Evolutionary conservation across 2,329 filamentous ascomycete genomes (phyloP).

Genomic region (Penicillium polonicum): DNA sequence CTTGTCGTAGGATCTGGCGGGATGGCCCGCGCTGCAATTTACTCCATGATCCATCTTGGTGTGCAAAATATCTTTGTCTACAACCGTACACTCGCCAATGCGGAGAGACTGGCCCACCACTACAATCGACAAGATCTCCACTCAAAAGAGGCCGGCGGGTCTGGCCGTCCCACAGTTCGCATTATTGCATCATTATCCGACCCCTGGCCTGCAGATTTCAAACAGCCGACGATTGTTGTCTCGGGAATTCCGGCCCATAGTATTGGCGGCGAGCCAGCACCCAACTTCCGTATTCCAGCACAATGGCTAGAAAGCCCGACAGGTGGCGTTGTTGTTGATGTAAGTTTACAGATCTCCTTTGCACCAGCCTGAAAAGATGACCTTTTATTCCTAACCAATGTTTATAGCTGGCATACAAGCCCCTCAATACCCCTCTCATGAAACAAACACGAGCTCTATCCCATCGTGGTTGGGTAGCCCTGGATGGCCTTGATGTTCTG

Average conservation of each 20-base stretch:
- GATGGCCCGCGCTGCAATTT: slow-evolving; percentile 44
- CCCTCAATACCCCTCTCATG: slow-evolving; percentile 39
- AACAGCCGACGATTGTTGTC: slow-evolving; percentile 41
- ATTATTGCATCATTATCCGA: slow-evolving; percentile 31
- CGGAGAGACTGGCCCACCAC: slow-evolving; percentile 37
- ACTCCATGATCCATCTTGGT: slow-evolving; percentile 41
- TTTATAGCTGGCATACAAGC: slow-evolving; percentile 42
- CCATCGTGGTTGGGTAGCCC: slow-evolving; percentile 40
- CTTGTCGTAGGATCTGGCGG: slow-evolving; percentile 63
- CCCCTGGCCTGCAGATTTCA: slow-evolving; percentile 34
- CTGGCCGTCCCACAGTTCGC: slow-evolving; percentile 27
- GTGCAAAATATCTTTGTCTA: slow-evolving; percentile 41
- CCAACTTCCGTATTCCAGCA: slow-evolving; percentile 36
- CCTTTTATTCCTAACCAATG: not conserved
- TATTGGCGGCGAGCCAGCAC: slow-evolving; percentile 36
- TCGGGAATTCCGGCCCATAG: slow-evolving; percentile 41
- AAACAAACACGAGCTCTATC: slow-evolving; percentile 38
- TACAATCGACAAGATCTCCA: slow-evolving; percentile 37
- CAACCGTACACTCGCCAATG: slow-evolving; percentile 39
- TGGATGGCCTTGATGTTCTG: slow-evolving; percentile 42
- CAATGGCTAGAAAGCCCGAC: slow-evolving; percentile 43
- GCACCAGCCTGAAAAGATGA: not conserved
- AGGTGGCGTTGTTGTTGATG: slow-evolving; percentile 43
- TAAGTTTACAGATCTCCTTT: slow-evolving; percentile 20
- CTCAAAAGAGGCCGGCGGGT: slow-evolving; percentile 15